Base-by-base conservation (phyloP, 768 basidiomycete species). In the Hygrophoropsis aurantiaca region DNA sequence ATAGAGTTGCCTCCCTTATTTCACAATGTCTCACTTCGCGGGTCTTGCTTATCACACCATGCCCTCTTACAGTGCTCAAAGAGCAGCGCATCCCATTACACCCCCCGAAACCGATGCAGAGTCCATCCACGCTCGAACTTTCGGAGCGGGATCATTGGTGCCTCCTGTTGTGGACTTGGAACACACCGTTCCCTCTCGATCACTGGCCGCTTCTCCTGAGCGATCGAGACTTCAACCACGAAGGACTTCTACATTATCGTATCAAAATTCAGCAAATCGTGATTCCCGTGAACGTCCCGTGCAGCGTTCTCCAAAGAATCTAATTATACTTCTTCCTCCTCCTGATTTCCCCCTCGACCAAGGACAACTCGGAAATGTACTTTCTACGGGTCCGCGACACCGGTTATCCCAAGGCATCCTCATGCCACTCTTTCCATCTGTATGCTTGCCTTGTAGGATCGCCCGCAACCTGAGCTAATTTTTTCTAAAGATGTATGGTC, bases 361-460 rank as follows among this genome's bases (percentile, higher is more conserved):
- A 58, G 78, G 80, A 1, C 75, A 74, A 13, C 70, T 83, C 15
- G 81, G 83, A 0, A 74, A 80, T 44, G 80, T 81, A 0, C 58
- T 85, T 18, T 76, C 79, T 9, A 72, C 70, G 16, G 84, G 84
- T 0, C 82, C 85, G 20, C 66, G 72, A 19, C 72, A 80, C 44
- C 77, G 87, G 19, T 64, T 87, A 37, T 72, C 80, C 25, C 81
- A 85, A 53, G 88, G 88, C 15, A 70, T 86, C 18, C 64, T 90
- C 18, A 83, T 90, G 80, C 86, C 87, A 8, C 70, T 90, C 26
- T 80, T 83, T 56, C 80, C 88, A 26, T 86, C 85, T 7, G 88
- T 88, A 65, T 1, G 64, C 55, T 26, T 5, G 23, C 9, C 24
- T 16, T 18, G 16, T 21, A n/a, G 53, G 70, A 52, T 20, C 48